These are phyloP conservation scores for Neofusicoccum ribis DNA, from an alignment of 2,329 filamentous ascomycete species.

Conservation along the genomic window DNA sequence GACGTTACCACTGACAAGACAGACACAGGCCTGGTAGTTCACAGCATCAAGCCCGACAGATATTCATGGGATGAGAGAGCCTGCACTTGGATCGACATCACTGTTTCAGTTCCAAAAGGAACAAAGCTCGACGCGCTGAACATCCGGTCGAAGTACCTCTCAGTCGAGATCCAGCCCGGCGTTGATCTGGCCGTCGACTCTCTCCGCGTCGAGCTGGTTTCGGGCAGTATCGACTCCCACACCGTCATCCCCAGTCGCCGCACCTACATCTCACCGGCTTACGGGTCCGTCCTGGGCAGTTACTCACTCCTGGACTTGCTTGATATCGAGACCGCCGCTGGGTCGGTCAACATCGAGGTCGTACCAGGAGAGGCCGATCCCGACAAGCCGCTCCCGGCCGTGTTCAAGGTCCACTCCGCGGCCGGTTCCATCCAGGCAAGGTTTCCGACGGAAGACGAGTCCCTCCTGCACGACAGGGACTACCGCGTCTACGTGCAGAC, in stretches of 20 bases:
- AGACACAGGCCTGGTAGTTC: not conserved
- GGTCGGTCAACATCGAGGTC: not conserved
- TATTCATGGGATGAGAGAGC: not conserved
- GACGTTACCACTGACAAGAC: not conserved
- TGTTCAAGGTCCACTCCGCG: not conserved
- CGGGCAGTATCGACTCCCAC: not conserved
- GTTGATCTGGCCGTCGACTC: not conserved
- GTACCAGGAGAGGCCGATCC: not conserved
- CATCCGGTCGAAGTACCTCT: constrained; percentile 1
- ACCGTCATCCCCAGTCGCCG: not conserved
- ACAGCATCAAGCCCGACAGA: not conserved
- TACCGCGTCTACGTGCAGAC: not conserved
- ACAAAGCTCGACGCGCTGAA: not conserved
- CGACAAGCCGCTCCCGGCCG: not conserved
- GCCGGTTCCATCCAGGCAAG: not conserved
- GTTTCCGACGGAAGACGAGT: not conserved
- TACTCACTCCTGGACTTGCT: constrained; percentile 13
- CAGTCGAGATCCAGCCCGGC: not conserved
- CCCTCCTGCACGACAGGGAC: not conserved
- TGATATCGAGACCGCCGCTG: not conserved
- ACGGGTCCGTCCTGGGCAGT: not conserved
- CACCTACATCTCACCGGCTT: not conserved
- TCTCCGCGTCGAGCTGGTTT: not conserved
- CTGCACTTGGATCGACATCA: constrained; percentile 10
- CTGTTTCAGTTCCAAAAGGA: not conserved